phyloP scores from a whole-genome alignment of 2,329 filamentous ascomycete genomes.

The Cladosporium colombiae region DNA sequence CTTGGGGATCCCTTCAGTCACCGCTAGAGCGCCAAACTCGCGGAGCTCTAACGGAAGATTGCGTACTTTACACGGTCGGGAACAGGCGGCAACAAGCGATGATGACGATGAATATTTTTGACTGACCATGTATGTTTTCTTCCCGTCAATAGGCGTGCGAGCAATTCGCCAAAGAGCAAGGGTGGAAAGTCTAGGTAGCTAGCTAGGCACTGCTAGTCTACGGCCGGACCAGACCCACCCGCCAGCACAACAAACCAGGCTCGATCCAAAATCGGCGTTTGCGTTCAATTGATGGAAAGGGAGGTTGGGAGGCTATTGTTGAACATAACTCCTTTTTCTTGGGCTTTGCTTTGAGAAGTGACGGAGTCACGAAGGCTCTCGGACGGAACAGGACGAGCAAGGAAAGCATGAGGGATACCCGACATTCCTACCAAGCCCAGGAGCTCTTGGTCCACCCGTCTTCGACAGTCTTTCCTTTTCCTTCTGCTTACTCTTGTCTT shows the following conservation, averaged over 20 bases:
- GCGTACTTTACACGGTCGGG: background rate
- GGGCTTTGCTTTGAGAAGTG: background rate
- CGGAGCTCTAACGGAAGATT: background rate
- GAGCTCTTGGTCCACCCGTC: background rate
- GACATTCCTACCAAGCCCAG: background rate
- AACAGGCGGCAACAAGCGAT: background rate
- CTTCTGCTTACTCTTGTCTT: background rate
- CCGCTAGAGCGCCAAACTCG: background rate
- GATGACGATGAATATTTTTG: background rate
- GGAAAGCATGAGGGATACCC: no score
- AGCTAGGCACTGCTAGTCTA: no score
- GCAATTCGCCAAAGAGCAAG: slow-evolving; percentile 93
- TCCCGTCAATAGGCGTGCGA: slow-evolving; percentile 65
- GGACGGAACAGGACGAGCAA: background rate
- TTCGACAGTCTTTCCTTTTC: background rate
- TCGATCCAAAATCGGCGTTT: background rate
- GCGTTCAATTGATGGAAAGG: background rate
- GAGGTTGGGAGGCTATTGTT: background rate
- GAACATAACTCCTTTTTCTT: background rate
- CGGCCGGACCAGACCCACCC: background rate
- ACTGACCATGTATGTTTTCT: background rate
- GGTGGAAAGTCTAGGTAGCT: slow-evolving; percentile 38
- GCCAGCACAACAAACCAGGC: background rate
- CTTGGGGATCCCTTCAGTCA: background rate
- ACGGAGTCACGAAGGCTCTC: background rate